A percentile compares a stretch with the other conserved stretches of the same genome.
Evolutionary conservation across 345 rosid species (phyloP).

Genomic region (Euphorbia lathyris): DNA sequence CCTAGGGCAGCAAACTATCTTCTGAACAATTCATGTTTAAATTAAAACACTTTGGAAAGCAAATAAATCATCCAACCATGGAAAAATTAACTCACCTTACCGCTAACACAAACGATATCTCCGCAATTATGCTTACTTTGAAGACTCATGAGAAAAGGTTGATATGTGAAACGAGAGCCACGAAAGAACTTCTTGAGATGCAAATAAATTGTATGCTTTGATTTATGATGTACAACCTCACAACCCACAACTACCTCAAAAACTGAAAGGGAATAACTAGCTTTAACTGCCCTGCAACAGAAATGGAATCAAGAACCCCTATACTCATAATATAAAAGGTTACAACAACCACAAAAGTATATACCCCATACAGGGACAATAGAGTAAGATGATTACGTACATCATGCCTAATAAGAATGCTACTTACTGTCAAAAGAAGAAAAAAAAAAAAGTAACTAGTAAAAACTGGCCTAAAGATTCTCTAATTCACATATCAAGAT

Average conservation of each 20-base stretch:
- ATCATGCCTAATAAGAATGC: background rate
- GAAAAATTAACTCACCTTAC: slow-evolving; percentile 56
- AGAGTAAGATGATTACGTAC: background rate
- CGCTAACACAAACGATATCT: slow-evolving; percentile 78
- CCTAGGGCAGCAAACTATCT: background rate
- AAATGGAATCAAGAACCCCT: too few relatives aligned
- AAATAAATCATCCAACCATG: slow-evolving; percentile 1
- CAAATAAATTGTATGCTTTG: slow-evolving; percentile 49
- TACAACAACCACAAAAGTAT: background rate
- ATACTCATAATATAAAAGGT: background rate
- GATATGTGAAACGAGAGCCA: slow-evolving; percentile 72
- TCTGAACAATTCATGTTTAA: background rate
- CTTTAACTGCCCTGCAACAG: slow-evolving; percentile 69
- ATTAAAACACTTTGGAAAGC: slow-evolving; percentile 3
- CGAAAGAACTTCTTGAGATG: slow-evolving; percentile 87
- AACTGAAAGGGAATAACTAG: slow-evolving; percentile 62
- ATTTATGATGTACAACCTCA: slow-evolving; percentile 44
- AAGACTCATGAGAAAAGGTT: slow-evolving; percentile 62
- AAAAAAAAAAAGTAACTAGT: background rate
- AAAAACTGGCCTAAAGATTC: background rate
- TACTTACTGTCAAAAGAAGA: background rate
- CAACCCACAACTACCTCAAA: slow-evolving; percentile 84
- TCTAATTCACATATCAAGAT: background rate
- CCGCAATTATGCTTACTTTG: slow-evolving; percentile 61
- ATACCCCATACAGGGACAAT: background rate